phyloP scores from a whole-genome alignment of 148 eudicot genomes.

The Dysphania ambrosioides region DNA sequence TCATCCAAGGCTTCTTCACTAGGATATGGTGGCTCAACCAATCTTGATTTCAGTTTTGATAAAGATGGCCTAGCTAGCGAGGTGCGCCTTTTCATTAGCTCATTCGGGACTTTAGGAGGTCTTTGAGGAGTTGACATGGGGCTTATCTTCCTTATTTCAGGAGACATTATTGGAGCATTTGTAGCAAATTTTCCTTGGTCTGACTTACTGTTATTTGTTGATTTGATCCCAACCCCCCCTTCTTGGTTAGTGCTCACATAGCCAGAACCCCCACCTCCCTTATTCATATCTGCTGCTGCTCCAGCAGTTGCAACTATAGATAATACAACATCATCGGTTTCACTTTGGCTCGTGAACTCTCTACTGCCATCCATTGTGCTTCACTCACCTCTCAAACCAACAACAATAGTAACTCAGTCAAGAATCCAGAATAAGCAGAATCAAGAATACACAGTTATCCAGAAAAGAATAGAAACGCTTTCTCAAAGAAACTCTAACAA shows the following conservation, averaged over 20 bases:
- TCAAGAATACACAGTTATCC: not conserved
- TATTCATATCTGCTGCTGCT: constrained; percentile 1
- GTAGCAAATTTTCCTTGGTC: not conserved
- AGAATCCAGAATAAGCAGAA: not conserved
- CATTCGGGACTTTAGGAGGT: constrained; percentile 32
- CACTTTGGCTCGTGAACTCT: not conserved
- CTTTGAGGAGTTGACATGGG: constrained; percentile 33
- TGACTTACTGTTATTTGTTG: not conserved
- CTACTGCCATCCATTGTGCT: constrained; percentile 5
- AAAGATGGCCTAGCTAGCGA: constrained; percentile 37
- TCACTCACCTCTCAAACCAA: not conserved
- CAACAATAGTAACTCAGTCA: too few species aligned
- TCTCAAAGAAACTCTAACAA: not conserved
- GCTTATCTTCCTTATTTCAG: constrained; percentile 35
- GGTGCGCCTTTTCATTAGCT: constrained; percentile 29
- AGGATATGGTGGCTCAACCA: constrained; percentile 53
- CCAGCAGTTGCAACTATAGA: constrained; percentile 29
- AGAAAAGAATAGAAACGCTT: not conserved
- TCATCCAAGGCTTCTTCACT: constrained; percentile 31
- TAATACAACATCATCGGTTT: constrained; percentile 22
- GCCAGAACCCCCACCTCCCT: constrained; percentile 1
- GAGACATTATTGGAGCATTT: constrained; percentile 10
- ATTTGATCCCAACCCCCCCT: constrained; percentile 13
- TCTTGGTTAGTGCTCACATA: constrained; percentile 13
- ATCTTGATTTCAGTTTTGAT: constrained; percentile 64